Evolutionary conservation across 1,284 basidiomycete genomes (phyloP), one percentile per base, ranked within the genome.

Genomic region (Pseudozyma pruni): DNA sequence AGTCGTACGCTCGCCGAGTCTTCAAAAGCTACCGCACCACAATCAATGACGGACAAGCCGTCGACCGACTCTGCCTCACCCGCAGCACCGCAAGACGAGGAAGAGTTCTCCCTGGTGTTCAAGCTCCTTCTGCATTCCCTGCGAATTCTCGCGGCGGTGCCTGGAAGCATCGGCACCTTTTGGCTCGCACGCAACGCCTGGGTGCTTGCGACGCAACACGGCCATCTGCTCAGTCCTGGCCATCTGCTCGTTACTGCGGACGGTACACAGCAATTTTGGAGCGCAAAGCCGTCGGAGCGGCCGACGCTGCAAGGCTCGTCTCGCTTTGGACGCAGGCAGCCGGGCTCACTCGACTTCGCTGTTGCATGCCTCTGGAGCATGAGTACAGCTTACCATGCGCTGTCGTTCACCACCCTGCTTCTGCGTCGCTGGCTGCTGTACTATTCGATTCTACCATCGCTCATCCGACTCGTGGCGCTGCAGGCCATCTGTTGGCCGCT

Each of bases 401-500:
- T 92, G 42, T 85, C 86, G 35, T 85, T 93, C 8, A 91, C 91
- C 5, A 91, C 90, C 0, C 90, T 92, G 19, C 87, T 93, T 1
- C 85, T 92, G 34, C 87, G 87, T 17, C 88, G 91, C 39, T 93
- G 91, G 91, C 86, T 88, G 34, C 86, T 90, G 0, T 92, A 93
- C 83, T 93, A 93, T 75, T 87, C 90, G 0, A 89, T 90, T 1
- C 83, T 91, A 23, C 86, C 91, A 2, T 90, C 91, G 3, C 87
- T 93, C 50, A 90, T 93, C 74, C 88, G 91, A 10, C 87, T 93
- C 3, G 86, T 93, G 42, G 91, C 90, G 0, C 84, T 93, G 1
- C 91, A 93, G 83, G 90, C 90, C 8, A 92, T 93, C 60, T 84
- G 91, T 81, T 93, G 92, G 91, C 91, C 91, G 2, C 89, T 91